Evolutionary conservation across 2,329 filamentous ascomycete species (phyloP).

Genomic region (Didymella lethalis): DNA sequence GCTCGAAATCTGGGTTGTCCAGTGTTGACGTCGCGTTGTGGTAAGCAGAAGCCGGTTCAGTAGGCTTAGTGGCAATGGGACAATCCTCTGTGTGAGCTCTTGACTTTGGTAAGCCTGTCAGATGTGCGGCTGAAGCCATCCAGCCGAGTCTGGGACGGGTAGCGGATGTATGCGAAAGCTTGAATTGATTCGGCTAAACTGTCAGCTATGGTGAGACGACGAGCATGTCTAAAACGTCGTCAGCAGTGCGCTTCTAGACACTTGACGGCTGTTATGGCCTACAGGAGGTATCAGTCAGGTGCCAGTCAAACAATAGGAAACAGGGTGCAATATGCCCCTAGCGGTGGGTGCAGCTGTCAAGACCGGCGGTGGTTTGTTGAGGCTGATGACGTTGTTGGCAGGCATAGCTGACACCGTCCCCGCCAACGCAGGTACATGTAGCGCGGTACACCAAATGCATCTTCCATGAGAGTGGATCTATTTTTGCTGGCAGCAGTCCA

Average conservation of each 20-base stretch:
- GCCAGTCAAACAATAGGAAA: neutral
- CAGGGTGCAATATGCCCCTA: neutral
- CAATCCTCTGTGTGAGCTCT: slow-evolving; percentile 25
- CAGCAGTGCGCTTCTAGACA: slow-evolving; percentile 9
- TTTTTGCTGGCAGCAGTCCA: neutral
- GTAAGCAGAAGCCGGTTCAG: slow-evolving; percentile 6
- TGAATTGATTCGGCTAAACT: slow-evolving; percentile 8
- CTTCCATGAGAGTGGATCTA: neutral
- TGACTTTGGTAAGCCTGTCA: slow-evolving; percentile 43
- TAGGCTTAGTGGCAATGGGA: slow-evolving; percentile 17
- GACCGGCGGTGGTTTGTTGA: slow-evolving; percentile 16
- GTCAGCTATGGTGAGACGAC: slow-evolving; percentile 13
- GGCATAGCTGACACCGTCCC: slow-evolving; percentile 10
- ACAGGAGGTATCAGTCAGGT: slow-evolving; percentile 4
- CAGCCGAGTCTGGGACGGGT: neutral
- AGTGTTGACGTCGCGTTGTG: neutral
- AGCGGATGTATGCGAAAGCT: slow-evolving; percentile 21
- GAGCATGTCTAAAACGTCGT: slow-evolving; percentile 12
- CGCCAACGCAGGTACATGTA: slow-evolving; percentile 4
- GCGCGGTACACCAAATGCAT: neutral
- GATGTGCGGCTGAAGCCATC: slow-evolving; percentile 45
- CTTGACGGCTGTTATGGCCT: slow-evolving; percentile 12
- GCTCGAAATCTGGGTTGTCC: slow-evolving; percentile 33
- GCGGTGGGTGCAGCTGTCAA: neutral
- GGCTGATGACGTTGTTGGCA: slow-evolving; percentile 23